Base-by-base conservation (phyloP, 2,329 filamentous ascomycete species). In the Trichoderma arundinaceum region DNA sequence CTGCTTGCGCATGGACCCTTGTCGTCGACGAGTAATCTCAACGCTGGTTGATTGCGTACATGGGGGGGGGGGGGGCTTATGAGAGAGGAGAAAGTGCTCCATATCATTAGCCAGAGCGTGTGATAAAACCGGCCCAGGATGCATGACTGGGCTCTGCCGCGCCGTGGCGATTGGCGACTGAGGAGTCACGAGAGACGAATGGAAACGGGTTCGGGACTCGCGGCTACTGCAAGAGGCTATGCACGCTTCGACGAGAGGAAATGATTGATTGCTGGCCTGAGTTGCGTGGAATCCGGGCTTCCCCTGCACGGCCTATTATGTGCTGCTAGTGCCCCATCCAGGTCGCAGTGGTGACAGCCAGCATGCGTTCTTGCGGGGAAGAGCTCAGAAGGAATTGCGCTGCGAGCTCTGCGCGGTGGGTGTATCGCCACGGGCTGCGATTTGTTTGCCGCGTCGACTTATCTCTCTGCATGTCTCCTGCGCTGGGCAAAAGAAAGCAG, bases 161-260 rank as follows among this genome's bases (percentile, higher is more conserved):
- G 49, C 49, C 35, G 28, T 3, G 41, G 22, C 48, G 4, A 62
- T 62, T 62, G 59, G 59, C 59, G 38, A 53, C 38, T 8, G 35
- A 19, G 35, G 35, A 62, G 59, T 53, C 59, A 62, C 59, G 48
- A 19, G 59, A 62, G 48, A 39, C 57, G 38, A 52, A 43, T 52
- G 39, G 48, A 43, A 41, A 41, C 13, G 13, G 33, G 59, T 33
- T 53, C 59, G 59, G 59, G 59, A 62, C 48, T 53, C 46, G 59
- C 48, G 59, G 59, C 59, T 62, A 52, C 59, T 62, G 59, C 57
- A 60, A 41, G 59, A 62, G 48, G 38, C 48, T 35, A 39, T 51
- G 57, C 46, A 44, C 12, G 38, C 17, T 28, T 53, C 33, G 22
- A 32, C 46, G 33, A 41, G 46, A 52, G 46, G 52, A 51, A 43